Conservation (phyloP, 257 asterid genomes). For the Avicennia marina region DNA sequence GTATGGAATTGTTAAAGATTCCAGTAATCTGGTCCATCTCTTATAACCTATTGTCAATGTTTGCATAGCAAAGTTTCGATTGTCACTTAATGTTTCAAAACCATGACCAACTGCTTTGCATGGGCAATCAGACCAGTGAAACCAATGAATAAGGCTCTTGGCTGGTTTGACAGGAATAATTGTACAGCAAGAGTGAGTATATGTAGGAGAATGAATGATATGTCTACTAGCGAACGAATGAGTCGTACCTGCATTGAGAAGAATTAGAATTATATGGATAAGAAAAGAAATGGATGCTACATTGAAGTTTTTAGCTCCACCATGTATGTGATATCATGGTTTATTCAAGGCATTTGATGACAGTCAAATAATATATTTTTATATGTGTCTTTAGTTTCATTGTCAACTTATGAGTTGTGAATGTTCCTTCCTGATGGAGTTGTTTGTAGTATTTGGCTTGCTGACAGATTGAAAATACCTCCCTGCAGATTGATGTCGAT, state of each 20-base stretch:
- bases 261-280: too few species aligned
- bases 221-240: background rate
- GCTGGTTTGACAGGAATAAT: too few species aligned
- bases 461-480: background rate
- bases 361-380: conserved; percentile 6
- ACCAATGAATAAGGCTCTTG: background rate
- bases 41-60: background rate
- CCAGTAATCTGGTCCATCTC: background rate
- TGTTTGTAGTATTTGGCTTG: background rate
- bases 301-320: too few species aligned
- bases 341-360: conserved; percentile 8
- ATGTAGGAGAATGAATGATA: background rate
- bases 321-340: background rate
- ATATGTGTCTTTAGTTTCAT: background rate
- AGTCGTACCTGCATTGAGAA: background rate
- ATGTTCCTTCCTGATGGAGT: background rate
- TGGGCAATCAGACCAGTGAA: background rate
- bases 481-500: conserved; percentile 91
- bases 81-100: background rate
- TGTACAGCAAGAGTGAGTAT: background rate
- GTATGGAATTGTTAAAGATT: background rate
- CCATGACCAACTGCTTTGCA: background rate
- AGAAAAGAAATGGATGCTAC: too few species aligned
- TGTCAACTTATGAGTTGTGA: conserved; percentile 2
- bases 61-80: background rate